A percentile compares a stretch with the other conserved stretches of the same genome.
Evolutionary conservation across 164 flowering plant species (phyloP).

Genomic region (Litsea cubeba): DNA sequence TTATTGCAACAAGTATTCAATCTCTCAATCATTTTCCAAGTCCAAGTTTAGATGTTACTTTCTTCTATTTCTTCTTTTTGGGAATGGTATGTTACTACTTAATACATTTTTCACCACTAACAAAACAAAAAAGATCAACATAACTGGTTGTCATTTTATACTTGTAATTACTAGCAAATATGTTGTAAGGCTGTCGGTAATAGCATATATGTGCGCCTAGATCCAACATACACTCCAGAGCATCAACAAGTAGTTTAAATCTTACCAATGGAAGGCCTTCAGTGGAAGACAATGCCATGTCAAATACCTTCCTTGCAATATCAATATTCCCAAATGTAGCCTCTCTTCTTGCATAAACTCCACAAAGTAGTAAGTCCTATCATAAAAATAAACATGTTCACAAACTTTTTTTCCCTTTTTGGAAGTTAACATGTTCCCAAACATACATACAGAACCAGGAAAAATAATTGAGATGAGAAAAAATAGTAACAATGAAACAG

Average conservation of each 20-base stretch:
- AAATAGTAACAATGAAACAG: too few species aligned
- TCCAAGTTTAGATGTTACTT: not conserved
- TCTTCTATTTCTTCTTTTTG: not conserved
- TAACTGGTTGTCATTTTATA: not conserved
- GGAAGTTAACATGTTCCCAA: not conserved
- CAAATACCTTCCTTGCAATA: slow-evolving; percentile 85
- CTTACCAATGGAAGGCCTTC: slow-evolving; percentile 69
- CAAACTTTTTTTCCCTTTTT: slow-evolving; percentile 36
- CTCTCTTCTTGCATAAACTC: slow-evolving; percentile 88
- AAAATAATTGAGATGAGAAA: not conserved
- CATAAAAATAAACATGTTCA: not conserved
- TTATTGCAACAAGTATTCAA: not conserved
- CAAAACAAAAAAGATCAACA: not conserved
- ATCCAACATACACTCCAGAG: not conserved
- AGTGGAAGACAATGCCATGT: slow-evolving; percentile 81
- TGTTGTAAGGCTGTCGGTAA: too few species aligned
- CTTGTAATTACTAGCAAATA: too few species aligned
- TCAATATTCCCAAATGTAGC: slow-evolving; percentile 76
- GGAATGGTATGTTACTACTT: too few species aligned
- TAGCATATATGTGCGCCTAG: not conserved
- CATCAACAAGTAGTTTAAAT: slow-evolving; percentile 5
- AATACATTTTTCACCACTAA: not conserved
- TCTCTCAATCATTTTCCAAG: slow-evolving; percentile 2
- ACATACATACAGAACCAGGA: not conserved
- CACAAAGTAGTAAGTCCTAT: slow-evolving; percentile 87